A percentile compares a stretch with the other conserved stretches of the same genome.
Conservation (phyloP, 2,329 filamentous ascomycete species). For the Ceratocystis huliohia region DNA sequence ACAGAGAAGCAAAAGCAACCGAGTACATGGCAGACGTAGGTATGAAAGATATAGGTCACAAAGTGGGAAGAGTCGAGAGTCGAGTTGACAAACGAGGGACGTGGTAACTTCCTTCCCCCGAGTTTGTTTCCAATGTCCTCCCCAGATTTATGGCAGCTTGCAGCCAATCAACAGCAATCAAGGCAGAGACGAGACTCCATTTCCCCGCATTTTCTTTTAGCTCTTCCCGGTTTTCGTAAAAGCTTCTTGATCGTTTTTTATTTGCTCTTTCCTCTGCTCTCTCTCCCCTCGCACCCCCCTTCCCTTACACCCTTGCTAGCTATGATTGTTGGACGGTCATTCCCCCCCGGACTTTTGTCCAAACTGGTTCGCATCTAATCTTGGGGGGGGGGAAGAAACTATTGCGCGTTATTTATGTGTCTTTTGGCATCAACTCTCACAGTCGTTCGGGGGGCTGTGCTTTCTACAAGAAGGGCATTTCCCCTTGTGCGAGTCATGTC, state of each 20-base stretch:
- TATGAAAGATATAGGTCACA: not conserved
- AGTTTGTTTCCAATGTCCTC: not conserved
- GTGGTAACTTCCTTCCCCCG: constrained; percentile 2
- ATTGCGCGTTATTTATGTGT: not conserved
- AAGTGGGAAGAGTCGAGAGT: not conserved
- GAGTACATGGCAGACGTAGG: not conserved
- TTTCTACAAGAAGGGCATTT: not conserved
- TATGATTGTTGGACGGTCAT: not conserved
- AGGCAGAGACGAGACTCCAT: not conserved
- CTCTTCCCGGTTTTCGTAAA: not conserved
- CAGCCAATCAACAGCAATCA: not conserved
- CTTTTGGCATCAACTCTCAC: not conserved
- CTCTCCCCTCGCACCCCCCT: not conserved
- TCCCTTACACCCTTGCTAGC: not conserved
- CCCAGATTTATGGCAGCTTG: constrained; percentile 1
- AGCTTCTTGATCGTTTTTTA: not conserved
- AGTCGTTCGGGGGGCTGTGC: not conserved
- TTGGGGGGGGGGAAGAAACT: not conserved
- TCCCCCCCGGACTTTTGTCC: constrained; percentile 3
- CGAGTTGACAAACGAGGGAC: not conserved
- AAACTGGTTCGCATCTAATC: not conserved
- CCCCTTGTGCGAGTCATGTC: not conserved
- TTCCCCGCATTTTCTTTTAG: constrained; percentile 5
- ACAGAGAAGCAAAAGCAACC: not conserved
- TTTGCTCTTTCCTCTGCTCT: not conserved